Conservation (phyloP, 2,329 filamentous ascomycete species). For the Tolypocladium nubicola region DNA sequence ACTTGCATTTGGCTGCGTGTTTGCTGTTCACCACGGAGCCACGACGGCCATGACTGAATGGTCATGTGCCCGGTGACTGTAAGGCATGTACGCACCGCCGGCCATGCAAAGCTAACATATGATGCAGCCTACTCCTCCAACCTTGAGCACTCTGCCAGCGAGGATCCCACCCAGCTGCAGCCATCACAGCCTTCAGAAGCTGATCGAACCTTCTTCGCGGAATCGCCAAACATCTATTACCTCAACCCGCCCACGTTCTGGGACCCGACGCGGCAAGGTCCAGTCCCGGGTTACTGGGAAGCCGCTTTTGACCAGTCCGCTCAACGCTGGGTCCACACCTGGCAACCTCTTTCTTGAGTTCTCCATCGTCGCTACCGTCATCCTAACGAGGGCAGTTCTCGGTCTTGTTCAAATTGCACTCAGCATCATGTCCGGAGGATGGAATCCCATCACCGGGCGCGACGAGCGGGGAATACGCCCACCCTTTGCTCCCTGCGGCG, state of each 20-base stretch:
- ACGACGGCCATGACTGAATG: background rate
- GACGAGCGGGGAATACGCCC: constrained; percentile 23
- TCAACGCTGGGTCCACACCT: constrained; percentile 25
- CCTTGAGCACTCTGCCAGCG: background rate
- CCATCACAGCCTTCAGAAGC: background rate
- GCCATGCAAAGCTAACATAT: background rate
- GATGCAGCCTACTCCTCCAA: background rate
- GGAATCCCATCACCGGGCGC: constrained; percentile 28
- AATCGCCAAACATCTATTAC: constrained; percentile 2
- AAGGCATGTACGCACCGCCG: background rate
- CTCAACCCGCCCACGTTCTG: constrained; percentile 10
- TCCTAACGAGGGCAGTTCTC: background rate
- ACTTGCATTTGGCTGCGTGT: background rate
- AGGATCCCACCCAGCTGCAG: background rate
- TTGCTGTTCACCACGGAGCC: background rate
- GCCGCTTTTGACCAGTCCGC: constrained; percentile 17
- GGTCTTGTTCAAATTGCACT: background rate
- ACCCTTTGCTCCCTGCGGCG: constrained; percentile 20
- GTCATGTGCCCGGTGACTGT: background rate
- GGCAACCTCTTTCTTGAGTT: constrained; percentile 18
- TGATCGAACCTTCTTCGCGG: constrained; percentile 1
- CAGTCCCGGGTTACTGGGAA: constrained; percentile 24
- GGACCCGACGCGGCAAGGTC: constrained; percentile 18
- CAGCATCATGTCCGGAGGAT: constrained; percentile 25
- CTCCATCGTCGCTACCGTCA: background rate